phyloP scores from a whole-genome alignment of 306 rosid species.

The Vicia villosa region DNA sequence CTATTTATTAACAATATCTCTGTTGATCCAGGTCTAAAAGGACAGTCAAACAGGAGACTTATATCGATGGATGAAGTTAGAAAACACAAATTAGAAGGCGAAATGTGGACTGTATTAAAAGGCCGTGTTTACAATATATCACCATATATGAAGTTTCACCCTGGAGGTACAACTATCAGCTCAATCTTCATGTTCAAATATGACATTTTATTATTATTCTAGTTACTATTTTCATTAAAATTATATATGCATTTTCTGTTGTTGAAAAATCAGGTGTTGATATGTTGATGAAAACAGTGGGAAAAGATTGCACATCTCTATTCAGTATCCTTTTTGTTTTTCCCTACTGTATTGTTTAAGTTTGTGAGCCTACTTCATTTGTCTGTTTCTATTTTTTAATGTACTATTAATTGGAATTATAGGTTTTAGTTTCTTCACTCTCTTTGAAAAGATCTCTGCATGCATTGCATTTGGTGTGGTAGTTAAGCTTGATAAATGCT shows the following conservation, averaged over 20 bases:
- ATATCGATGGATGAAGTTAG: slow-evolving; percentile 83
- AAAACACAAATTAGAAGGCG: slow-evolving; percentile 71
- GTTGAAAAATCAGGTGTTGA: slow-evolving; percentile 72
- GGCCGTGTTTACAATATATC: slow-evolving; percentile 87
- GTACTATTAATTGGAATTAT: slow-evolving; percentile 5
- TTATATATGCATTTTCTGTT: slow-evolving; percentile 38
- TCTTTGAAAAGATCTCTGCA: neutral
- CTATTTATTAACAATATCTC: slow-evolving; percentile 21
- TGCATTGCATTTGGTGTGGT: slow-evolving; percentile 15
- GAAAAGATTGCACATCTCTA: slow-evolving; percentile 91
- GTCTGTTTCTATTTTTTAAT: slow-evolving; percentile 17
- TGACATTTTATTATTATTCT: neutral
- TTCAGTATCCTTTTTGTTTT: slow-evolving; percentile 82
- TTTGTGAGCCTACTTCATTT: neutral
- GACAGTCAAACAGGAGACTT: slow-evolving; percentile 85
- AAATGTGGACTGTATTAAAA: slow-evolving; percentile 96
- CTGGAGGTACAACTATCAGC: slow-evolving; percentile 71
- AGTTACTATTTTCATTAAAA: slow-evolving; percentile 7
- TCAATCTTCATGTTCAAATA: slow-evolving; percentile 26
- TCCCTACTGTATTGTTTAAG: neutral
- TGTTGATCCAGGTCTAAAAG: slow-evolving; percentile 67
- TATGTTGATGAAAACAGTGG: slow-evolving; percentile 85
- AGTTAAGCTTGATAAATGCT: slow-evolving; percentile 24
- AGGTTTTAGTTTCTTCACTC: neutral
- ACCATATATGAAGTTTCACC: slow-evolving; percentile 92